Evolutionary conservation across 2,329 filamentous ascomycete genomes (phyloP), one percentile per base, ranked within the genome.

Genomic region (Sporothrix curviconia): DNA sequence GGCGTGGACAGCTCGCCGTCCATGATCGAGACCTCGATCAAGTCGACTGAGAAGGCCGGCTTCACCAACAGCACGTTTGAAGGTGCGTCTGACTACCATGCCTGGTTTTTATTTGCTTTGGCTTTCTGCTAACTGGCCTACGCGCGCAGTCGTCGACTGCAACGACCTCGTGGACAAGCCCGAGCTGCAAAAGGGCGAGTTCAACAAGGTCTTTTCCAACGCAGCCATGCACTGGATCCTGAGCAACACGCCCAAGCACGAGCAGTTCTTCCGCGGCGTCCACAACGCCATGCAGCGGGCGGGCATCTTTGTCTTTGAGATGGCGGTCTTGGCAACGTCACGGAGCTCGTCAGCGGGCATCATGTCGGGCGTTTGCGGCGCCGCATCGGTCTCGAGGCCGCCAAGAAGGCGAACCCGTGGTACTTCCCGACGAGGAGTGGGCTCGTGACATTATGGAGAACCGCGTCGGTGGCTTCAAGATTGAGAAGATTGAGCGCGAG

Each of bases 211-310:
- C 64, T 87, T 87, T 67, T 86, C 82, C 56, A 86, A 86, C 64
- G 84, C 84, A 0, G 84, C 83, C 0, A 74, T 87, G 68, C 82
- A 86, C 69, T 87, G 84, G 84, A 83, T 87, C 65, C 74, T 90
- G 7, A 72, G 78, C 0, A 61, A 68, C 3, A 62, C 66, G 1
- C 63, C 65, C 0, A 76, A 76, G 1, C 76, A 81, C 9, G 62
- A 68, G 3, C 64, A 67, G 28, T 80, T 86, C 68, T 84, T 89
- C 64, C 63, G 65, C 7, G 78, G 74, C 39, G 75, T 83, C 3
- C 70, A 77, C 60, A 70, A 70, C 8, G 72, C 78, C 1, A 75
- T 89, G 2, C 75, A 72, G 34, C 78, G 80, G 0, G 77, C 76
- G 11, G 86, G 83, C 1, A 65, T 64, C 0, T 84, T 89, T 59